Evolutionary conservation across 371 early-diverging fungal genomes (phyloP), one percentile per base, ranked within the genome.

Genomic region (Apophysomyces elegans): DNA sequence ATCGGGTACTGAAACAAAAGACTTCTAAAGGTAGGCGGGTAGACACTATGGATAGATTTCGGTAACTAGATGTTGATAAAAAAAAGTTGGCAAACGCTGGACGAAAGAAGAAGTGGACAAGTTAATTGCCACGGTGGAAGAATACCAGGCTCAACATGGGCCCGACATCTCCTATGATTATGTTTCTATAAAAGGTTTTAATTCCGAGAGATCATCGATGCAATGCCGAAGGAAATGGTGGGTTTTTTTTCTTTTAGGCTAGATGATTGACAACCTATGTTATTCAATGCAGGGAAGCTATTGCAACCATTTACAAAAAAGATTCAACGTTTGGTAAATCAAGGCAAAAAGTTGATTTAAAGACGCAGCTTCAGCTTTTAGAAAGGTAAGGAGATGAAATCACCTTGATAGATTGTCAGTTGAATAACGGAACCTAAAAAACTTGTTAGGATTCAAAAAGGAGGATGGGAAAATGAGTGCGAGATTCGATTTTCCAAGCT

Each of bases 381-480:
- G 54, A 50, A 50, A 50, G 41, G 41, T 41, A 41, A 8, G 8
- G 5, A 13, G 13, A 41, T 26, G 32, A 5, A 41, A 41, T 11
- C 11, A 41, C 41, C 4, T 41, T 41, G 41, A 41, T 41, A 41
- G 41, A 26, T 26, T 26, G 32, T 1, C 32, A 26, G 1, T 26
- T 26, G 32, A 26, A 26, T 26, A 26, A 26, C 32, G 32, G 2
- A 26, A 26, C 32, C 0, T 26, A 26, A 26, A 26, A 26, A 26
- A 26, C 1, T 26, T 26, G 32, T 26, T 41, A 41, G 21, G 21
- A 50, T 50, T 26, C 4, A 50, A 21, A 50, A 50, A 21, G 54
- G 54, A n/a, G 54, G 54, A 21, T 50, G 54, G 54, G 54, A 50
- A 50, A 26, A 16, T 50, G 54, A 50, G n/a, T 47, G 18, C n/a